phyloP scores from a whole-genome alignment of 2,329 filamentous ascomycete species.

The Aspergillus nomiae region DNA sequence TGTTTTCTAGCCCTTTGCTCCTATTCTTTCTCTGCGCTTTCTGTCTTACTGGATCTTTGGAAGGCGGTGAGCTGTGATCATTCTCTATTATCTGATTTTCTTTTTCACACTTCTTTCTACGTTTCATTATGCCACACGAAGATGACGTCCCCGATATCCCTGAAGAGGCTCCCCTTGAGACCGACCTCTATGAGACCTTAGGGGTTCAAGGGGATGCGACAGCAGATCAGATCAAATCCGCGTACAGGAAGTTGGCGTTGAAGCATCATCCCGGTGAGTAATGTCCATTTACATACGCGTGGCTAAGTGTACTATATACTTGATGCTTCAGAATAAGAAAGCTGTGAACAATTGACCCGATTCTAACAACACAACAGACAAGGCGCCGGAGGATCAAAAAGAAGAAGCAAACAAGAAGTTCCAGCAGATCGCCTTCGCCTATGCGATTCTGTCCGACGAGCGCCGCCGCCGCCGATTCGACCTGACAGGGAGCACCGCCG shows the following conservation, averaged over 20 bases:
- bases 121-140: conserved; percentile 7
- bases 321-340: neutral
- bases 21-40: neutral
- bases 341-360: neutral
- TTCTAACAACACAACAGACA: conserved; percentile 58
- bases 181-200: conserved; percentile 75
- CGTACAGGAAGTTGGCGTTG: conserved; percentile 88
- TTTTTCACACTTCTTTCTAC: neutral
- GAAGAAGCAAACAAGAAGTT: conserved; percentile 76
- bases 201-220: conserved; percentile 71
- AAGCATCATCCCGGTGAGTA: conserved; percentile 77
- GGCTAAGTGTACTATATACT: neutral
- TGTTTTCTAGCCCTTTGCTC: neutral
- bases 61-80: neutral
- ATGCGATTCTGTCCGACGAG: conserved; percentile 85
- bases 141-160: conserved; percentile 9
- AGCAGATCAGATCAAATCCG: conserved; percentile 78
- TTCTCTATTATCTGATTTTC: neutral
- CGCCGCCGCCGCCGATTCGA: conserved; percentile 84
- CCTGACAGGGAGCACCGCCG: conserved; percentile 82
- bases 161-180: conserved; percentile 25
- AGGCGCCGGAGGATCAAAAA: conserved; percentile 69
- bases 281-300: neutral
- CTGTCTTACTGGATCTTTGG: neutral
- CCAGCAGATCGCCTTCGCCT: conserved; percentile 89